Conservation (phyloP, 257 asterid species). For the Solanum sitiens region DNA sequence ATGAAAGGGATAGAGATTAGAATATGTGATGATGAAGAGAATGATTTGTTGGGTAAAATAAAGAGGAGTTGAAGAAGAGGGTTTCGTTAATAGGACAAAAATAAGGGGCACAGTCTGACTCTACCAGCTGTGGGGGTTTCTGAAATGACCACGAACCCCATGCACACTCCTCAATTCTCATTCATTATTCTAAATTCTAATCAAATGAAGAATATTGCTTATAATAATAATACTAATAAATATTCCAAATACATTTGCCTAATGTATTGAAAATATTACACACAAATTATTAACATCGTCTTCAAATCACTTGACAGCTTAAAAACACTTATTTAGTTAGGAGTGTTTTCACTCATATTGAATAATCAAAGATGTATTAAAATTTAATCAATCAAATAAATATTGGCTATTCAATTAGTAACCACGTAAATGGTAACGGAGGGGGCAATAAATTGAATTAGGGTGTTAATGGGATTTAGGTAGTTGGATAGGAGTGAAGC, state of each 20-base stretch:
- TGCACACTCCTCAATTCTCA: background rate
- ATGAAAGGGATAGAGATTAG: slow-evolving; percentile 1
- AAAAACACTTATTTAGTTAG: no score
- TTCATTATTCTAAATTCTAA: background rate
- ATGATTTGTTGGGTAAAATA: slow-evolving; percentile 2
- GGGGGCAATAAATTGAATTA: background rate
- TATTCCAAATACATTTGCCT: no score
- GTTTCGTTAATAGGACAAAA: slow-evolving; percentile 18
- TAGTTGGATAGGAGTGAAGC: background rate
- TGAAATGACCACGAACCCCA: slow-evolving; percentile 8
- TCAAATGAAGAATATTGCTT: no score
- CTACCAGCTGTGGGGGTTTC: slow-evolving; percentile 28
- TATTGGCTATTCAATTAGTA: background rate
- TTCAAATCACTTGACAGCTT: no score
- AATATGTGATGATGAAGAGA: slow-evolving; percentile 5
- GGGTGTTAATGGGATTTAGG: background rate
- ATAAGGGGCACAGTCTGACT: slow-evolving; percentile 9
- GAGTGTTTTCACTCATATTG: no score
- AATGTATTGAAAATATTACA: no score
- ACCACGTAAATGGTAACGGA: background rate
- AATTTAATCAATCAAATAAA: no score
- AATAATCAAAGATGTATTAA: no score
- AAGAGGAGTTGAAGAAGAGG: background rate
- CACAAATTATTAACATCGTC: no score
- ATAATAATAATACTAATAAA: no score